Percentiles rank a stretch among this genome's conserved stretches.
Conservation (phyloP, 1,139 yeast genomes). For the Yamadazyma diddensiae region DNA sequence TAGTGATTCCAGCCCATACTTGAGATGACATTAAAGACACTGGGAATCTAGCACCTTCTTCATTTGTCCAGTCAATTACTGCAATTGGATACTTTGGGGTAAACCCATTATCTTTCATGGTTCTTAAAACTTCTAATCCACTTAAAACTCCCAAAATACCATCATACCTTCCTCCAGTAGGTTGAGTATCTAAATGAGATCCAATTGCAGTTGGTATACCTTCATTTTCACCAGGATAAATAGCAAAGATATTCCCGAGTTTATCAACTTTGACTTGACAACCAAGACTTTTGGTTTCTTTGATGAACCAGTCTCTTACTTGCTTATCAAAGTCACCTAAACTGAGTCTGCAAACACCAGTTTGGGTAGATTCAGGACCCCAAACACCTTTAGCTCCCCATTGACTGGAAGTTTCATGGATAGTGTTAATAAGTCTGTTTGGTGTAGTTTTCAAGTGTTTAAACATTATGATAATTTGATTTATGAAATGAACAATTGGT, state of each 20-base stretch:
- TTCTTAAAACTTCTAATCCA: conserved; percentile 64
- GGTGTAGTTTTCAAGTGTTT: conserved; percentile 11
- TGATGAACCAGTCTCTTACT: conserved; percentile 68
- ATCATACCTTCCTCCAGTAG: conserved; percentile 76
- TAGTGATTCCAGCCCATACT: conserved; percentile 58
- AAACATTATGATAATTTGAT: conserved; percentile 1
- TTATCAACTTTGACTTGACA: conserved; percentile 58
- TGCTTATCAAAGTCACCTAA: conserved; percentile 58
- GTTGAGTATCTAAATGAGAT: conserved; percentile 74
- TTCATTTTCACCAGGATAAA: conserved; percentile 53
- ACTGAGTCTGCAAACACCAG: conserved; percentile 63
- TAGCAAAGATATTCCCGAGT: conserved; percentile 65
- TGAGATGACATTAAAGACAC: conserved; percentile 62
- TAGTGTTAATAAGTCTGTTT: conserved; percentile 35
- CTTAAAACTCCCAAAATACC: conserved; percentile 68
- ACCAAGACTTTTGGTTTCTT: conserved; percentile 51
- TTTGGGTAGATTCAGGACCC: conserved; percentile 55
- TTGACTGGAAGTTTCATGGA: conserved; percentile 53
- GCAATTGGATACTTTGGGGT: conserved; percentile 65
- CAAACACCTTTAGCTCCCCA: conserved; percentile 65
- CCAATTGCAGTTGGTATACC: conserved; percentile 66
- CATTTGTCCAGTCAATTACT: conserved; percentile 69
- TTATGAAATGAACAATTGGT: too few relatives aligned
- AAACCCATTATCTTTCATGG: conserved; percentile 55
- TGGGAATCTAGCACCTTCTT: conserved; percentile 77